These are phyloP conservation scores for Aspergillus conjunctus DNA, from an alignment of 495 filamentous ascomycete species.

Conservation along the genomic window DNA sequence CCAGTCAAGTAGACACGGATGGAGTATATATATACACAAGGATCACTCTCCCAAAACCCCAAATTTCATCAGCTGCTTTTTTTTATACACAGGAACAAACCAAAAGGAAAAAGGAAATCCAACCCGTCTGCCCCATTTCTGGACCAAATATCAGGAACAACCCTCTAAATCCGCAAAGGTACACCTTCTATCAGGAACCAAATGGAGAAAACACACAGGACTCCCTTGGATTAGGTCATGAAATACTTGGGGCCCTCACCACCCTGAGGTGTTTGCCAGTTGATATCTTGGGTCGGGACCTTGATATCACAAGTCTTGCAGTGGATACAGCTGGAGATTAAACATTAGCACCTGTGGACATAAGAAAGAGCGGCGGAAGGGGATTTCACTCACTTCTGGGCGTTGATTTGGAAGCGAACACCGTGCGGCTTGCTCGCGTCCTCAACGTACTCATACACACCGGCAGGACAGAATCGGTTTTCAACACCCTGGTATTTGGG, in stretches of 20 bases:
- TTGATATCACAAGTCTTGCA: conserved; percentile 99
- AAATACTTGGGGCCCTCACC: conserved; percentile 97
- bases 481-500: conserved; percentile 90
- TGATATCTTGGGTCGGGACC: conserved; percentile 93
- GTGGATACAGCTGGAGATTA: conserved; percentile 78
- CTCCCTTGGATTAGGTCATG: conserved; percentile 64
- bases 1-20: not conserved
- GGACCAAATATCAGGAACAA: not conserved
- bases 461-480: conserved; percentile 98
- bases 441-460: conserved; percentile 98
- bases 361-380: conserved; percentile 1
- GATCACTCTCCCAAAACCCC: not conserved
- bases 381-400: conserved; percentile 78
- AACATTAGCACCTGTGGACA: conserved; percentile 29
- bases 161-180: not conserved
- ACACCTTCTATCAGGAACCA: not conserved
- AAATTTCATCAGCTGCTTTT: conserved; percentile 2
- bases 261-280: conserved; percentile 93
- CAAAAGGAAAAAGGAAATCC: not conserved
- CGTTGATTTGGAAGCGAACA: conserved; percentile 95
- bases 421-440: conserved; percentile 79
- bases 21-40: conserved; percentile 5
- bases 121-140: not conserved
- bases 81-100: not conserved
- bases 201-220: not conserved